A percentile compares a stretch with the other conserved stretches of the same genome.
Conservation (phyloP, 495 filamentous ascomycete genomes). For the Friedmanniomyces simplex region DNA sequence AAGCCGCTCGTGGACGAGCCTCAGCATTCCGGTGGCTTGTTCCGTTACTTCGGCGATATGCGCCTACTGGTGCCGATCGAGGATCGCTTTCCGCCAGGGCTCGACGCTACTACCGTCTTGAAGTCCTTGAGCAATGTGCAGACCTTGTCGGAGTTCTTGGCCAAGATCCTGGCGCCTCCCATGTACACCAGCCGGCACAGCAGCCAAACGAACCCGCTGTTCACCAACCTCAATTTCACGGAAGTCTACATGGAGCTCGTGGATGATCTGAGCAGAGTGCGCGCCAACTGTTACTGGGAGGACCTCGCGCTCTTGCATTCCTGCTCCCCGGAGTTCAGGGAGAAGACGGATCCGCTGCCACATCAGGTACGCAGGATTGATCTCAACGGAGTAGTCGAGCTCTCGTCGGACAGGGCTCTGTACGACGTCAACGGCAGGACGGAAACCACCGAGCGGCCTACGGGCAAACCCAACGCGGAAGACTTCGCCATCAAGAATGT, state of each 20-base stretch:
- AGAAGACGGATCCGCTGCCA: slow-evolving; percentile 36
- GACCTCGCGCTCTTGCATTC: slow-evolving; percentile 61
- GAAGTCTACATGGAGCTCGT: slow-evolving; percentile 66
- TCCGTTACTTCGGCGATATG: slow-evolving; percentile 49
- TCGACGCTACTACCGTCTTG: slow-evolving; percentile 57
- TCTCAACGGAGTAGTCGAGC: slow-evolving; percentile 6
- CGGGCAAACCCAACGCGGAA: background rate
- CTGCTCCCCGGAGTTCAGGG: slow-evolving; percentile 57
- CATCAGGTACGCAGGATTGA: slow-evolving; percentile 12
- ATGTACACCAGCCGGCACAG: slow-evolving; percentile 5
- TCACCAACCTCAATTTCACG: slow-evolving; percentile 62
- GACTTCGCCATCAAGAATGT: slow-evolving; percentile 54
- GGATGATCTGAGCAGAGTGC: slow-evolving; percentile 59
- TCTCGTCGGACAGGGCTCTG: background rate
- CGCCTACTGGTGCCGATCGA: background rate
- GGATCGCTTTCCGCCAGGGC: background rate
- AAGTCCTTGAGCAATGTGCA: slow-evolving; percentile 70
- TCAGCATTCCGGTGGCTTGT: slow-evolving; percentile 43
- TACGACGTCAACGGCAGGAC: background rate
- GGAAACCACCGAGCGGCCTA: background rate
- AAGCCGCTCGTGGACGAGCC: slow-evolving; percentile 49
- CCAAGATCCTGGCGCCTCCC: slow-evolving; percentile 54
- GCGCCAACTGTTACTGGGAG: slow-evolving; percentile 72
- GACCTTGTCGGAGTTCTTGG: slow-evolving; percentile 58
- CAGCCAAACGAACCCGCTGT: slow-evolving; percentile 44